These are phyloP conservation scores for Mycena belliarum DNA, from an alignment of 768 basidiomycete species.

Conservation along the genomic window DNA sequence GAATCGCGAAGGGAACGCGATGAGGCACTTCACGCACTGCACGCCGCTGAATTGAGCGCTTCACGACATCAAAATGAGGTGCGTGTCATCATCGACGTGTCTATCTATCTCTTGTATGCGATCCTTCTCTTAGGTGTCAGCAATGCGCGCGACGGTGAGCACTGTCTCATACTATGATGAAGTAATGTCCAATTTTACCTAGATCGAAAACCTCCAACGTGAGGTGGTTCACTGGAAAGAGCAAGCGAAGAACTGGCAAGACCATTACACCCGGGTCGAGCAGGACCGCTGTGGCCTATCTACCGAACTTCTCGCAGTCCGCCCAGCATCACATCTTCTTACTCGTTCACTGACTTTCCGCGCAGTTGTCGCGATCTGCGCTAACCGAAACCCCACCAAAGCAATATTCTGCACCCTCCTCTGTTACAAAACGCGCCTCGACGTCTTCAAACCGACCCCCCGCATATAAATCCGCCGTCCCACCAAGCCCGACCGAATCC, in stretches of 20 bases:
- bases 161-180: background rate
- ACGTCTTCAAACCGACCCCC: constrained; percentile 33
- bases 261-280: constrained; percentile 75
- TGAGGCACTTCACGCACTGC: constrained; percentile 46
- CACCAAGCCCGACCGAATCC: constrained; percentile 27
- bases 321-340: constrained; percentile 28
- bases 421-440: constrained; percentile 29
- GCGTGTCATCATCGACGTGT: background rate
- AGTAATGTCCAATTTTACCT: constrained; percentile 34
- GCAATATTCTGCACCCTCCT: constrained; percentile 29
- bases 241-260: constrained; percentile 78
- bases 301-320: constrained; percentile 56
- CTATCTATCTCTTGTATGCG: background rate
- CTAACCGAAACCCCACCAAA: constrained; percentile 38
- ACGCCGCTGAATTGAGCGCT: constrained; percentile 44
- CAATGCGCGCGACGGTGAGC: constrained; percentile 26
- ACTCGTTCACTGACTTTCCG: background rate
- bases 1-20: constrained; percentile 54
- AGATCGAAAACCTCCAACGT: constrained; percentile 60
- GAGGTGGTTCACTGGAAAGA: constrained; percentile 75
- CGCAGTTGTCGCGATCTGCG: constrained; percentile 18
- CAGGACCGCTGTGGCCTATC: constrained; percentile 62
- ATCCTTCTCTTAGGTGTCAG: constrained; percentile 44
- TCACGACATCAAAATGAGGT: constrained; percentile 44
- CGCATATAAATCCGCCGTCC: constrained; percentile 30